Base-by-base conservation (phyloP, 257 asterid species). In the Voacanga thouarsii region DNA sequence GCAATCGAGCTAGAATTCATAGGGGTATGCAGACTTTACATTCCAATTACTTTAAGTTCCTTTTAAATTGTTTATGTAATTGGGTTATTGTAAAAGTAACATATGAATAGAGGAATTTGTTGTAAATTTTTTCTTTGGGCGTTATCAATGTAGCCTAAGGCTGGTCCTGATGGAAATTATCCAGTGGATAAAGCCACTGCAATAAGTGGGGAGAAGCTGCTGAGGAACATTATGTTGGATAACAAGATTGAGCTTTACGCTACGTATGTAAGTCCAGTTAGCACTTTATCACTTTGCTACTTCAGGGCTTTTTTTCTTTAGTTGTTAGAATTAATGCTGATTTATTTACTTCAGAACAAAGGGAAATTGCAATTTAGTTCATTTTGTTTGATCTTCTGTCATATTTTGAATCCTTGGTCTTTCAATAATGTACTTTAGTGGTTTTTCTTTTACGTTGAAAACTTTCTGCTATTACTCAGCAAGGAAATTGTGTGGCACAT, bases 201-300 rank as follows among this genome's bases (percentile, higher is more conserved):
- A 43, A 72, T 85, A 15, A 92, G 99, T 80, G 98, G 98, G 63
- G 96, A 90, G 77, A 91, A 94, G 87, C 87, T 94, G 83, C 92
- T 94, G 4, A 85, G 99, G 90, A 94, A 76, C 87, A 91, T 94
- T 70, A 92, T 92, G 99, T 81, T 47, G 81, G 98, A 91, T 72
- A 91, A 88, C 87, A 92, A 91, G 77, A 90, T 94, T 56, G 96
- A 94, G 84, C 91, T 94, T 49, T 92, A 94, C 72, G 97, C 96
- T 23, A 75, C 92, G 53, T 92, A 92, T 86, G 99, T 94, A 88
- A 89, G 97, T 84, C 65, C 33, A 65, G 14, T 33, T 57, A 7
- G 50, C 45, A 69, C 19, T 71, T 47, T 1, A 30, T 71, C 21
- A 28, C 19, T 63, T 68, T 19, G 24, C 53, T 41, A 41, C 12